Percentiles rank a stretch among this genome's conserved stretches.
These are phyloP conservation scores for Colletotrichum truncatum DNA, from an alignment of 2,329 filamentous ascomycete species.

Conservation along the genomic window DNA sequence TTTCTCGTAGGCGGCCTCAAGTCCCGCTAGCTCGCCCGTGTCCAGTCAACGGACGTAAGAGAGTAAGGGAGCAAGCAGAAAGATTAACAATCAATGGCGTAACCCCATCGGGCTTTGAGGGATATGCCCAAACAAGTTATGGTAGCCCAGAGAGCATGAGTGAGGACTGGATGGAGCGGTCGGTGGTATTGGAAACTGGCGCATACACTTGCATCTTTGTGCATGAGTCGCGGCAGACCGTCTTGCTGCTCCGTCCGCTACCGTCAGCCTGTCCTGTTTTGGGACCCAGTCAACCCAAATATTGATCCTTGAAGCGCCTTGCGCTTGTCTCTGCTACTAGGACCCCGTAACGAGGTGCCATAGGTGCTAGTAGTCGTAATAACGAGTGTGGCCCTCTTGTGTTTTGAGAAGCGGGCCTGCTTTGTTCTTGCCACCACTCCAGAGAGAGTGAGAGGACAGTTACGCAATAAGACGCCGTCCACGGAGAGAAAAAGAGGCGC, in stretches of 20 bases:
- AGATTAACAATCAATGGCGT: background rate
- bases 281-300: background rate
- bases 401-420: conserved; percentile 8
- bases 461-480: background rate
- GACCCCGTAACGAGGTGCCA: background rate
- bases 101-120: background rate
- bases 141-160: background rate
- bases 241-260: background rate
- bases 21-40: background rate
- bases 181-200: background rate
- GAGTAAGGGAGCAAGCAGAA: too few species aligned
- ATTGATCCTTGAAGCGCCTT: background rate
- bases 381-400: background rate
- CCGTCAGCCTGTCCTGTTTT: background rate
- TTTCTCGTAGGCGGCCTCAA: background rate
- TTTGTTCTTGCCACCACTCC: conserved; percentile 2
- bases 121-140: background rate
- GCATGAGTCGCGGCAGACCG: conserved; percentile 17
- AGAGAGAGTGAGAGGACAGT: background rate
- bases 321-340: background rate
- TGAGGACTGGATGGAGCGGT: background rate
- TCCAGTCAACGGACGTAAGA: conserved; percentile 4
- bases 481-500: background rate
- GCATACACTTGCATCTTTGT: conserved; percentile 17
- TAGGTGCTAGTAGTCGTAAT: too few species aligned